Evolutionary conservation across 2,329 filamentous ascomycete genomes (phyloP), one percentile per base, ranked within the genome.

Genomic region (Penicillium janthinellum): DNA sequence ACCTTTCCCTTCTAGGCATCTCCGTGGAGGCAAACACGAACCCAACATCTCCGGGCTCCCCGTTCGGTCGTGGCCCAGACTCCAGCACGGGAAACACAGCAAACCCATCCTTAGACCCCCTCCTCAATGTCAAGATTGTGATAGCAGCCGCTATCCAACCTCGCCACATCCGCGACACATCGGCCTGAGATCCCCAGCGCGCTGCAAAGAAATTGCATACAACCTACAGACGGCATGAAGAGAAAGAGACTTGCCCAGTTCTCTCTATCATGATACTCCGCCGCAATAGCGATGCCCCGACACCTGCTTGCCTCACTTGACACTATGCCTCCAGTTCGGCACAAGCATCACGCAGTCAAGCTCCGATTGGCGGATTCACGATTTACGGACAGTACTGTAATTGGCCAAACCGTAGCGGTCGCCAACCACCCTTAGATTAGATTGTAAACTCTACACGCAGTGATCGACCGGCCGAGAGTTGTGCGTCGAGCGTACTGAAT

Each of bases 121-220:
- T 25, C 42, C 45, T 20, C 45, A 48, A 48, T 35, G 31, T 54
- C n/a, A 22, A 28, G 52, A 54, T 45, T 54, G 28, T 42, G 37
- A 42, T 37, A 47, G 14, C 15, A n/a, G 17, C 38, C 25, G 25
- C 31, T n/a, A 48, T 28, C 12, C 6, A 53, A 34, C 4, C 17
- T 8, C 42, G 20, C 39, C 14, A 45, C 42, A 22, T 14, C 28
- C 15, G 3, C 31, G 10, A 10, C 45, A 25, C 15, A 20, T 35
- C 45, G 20, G 28, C 39, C 28, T 54, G 51, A 35, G 50, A 41
- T 41, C 50, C 34, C 17, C 28, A n/a, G 45, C 45, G 17, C 28
- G 31, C 45, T 10, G 11, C n/a, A 20, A 48, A 31, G 5, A 31
- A 31, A 31, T 6, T 31, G 28, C 2, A 31, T 31, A 8, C 28